Base-by-base conservation (phyloP, 768 basidiomycete genomes). In the Phylloporus scabripes region DNA sequence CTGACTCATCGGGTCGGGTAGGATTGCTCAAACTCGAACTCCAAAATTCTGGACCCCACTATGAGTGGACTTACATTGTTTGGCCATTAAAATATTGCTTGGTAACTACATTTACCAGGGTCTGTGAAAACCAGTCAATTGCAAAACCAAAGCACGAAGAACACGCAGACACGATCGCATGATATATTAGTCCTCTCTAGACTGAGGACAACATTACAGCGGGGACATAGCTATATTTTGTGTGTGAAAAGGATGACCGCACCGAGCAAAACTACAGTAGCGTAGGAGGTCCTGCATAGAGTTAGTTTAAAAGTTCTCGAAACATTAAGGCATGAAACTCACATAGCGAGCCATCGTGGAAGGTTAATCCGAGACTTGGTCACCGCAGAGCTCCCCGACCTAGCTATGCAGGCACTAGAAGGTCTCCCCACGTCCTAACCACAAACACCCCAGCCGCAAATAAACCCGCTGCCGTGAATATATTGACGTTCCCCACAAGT, bases 351-450 rank as follows among this genome's bases (percentile, higher is more conserved):
- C 23, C 26, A 42, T 21, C 4, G 15, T 38, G 28, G 23, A 36
- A 28, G 18, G 24, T 20, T 4, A 5, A 12, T 39, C 12, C 6
- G 34, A 31, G 20, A 20, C 10, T 12, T 34, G 7, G 18, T 17
- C 20, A 51, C 48, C 29, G 20, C 49, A 36, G 32, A 21, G 9
- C 34, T 3, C 11, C 17, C 26, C 28, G 15, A 24, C 24, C 49
- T 33, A 33, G 32, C 42, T 46, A 86, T 23, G 78, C 80, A 38
- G 85, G 85, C 7, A 91, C 77, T 71, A 91, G 77, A 37, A 86
- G 63, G 36, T 85, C 86, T 10, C 90, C 90, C 78, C 85, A 95
- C 36, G 79, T 79, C 64, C 87, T 81, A 14, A 83, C 80, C 12
- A 73, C 80, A 38, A 82, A 65, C 49, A 92, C 81, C 3, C 87